Conservation (phyloP, 2,329 filamentous ascomycete species). For the Magnaporthales sp. region DNA sequence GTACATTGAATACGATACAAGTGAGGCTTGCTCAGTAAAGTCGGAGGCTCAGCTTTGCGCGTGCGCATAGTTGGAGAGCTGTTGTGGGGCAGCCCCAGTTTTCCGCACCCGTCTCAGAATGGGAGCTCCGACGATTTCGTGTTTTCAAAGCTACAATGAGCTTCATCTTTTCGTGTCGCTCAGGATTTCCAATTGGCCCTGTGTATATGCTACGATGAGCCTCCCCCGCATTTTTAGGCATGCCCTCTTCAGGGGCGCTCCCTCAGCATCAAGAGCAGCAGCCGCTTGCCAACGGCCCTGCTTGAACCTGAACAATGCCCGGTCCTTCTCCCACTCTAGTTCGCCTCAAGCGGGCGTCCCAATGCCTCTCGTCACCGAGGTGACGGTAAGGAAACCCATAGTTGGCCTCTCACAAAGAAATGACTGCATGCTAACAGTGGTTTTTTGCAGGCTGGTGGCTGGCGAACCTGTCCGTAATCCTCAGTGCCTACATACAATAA, state of each 20-base stretch:
- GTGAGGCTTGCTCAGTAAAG: neutral
- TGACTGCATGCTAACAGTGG: neutral
- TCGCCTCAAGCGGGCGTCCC: constrained; percentile 34
- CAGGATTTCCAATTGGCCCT: neutral
- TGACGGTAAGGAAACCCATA: constrained; percentile 30
- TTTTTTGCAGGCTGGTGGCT: constrained; percentile 55
- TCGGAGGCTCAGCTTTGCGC: neutral
- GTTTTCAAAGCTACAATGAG: neutral
- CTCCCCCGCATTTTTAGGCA: neutral
- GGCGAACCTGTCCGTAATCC: constrained; percentile 60
- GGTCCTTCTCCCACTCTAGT: neutral
- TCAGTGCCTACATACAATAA: neutral
- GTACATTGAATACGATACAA: neutral
- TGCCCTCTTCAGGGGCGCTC: neutral
- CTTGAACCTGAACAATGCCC: neutral
- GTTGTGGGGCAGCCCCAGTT: neutral
- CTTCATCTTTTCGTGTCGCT: neutral
- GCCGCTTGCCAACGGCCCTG: neutral
- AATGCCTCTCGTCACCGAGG: constrained; percentile 51
- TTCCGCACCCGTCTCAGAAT: neutral
- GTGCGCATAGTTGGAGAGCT: neutral
- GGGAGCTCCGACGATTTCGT: neutral
- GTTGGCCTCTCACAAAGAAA: neutral
- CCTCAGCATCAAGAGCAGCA: neutral
- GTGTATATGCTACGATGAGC: neutral